Conservation (phyloP, 495 filamentous ascomycete species). For the Venustampulla echinocandica region DNA sequence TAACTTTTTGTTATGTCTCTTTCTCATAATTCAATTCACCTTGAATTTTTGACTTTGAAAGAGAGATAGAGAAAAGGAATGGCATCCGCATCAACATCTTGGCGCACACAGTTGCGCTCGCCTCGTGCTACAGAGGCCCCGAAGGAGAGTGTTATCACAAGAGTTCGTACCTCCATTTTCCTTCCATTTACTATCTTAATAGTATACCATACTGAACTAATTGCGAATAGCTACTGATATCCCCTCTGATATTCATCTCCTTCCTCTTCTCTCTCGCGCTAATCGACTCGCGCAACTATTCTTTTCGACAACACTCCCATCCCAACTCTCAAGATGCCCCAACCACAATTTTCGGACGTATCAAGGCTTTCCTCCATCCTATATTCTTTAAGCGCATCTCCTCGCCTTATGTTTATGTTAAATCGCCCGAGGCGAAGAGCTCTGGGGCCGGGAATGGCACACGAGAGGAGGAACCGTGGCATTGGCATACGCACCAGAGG, state of each 20-base stretch:
- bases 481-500: conserved; percentile 43
- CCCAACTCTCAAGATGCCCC: neutral
- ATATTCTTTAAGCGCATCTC: conserved; percentile 26
- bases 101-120: neutral
- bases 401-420: conserved; percentile 19
- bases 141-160: conserved; percentile 15
- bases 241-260: conserved; percentile 39
- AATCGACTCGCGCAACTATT: conserved; percentile 34
- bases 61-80: too few relatives aligned
- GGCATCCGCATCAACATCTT: neutral
- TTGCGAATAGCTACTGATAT: conserved; percentile 32
- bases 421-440: neutral
- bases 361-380: conserved; percentile 9
- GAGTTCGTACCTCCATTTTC: conserved; percentile 10
- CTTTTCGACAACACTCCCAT: conserved; percentile 4
- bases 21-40: too few relatives aligned
- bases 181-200: neutral
- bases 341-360: conserved; percentile 1
- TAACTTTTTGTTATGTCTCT: too few relatives aligned
- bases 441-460: neutral
- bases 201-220: neutral
- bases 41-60: too few relatives aligned
- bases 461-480: conserved; percentile 23
- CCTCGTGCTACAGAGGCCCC: conserved; percentile 13
- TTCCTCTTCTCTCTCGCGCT: conserved; percentile 44